These are phyloP conservation scores for Bolboschoenus planiculmis DNA, from an alignment of 176 grass and related monocot genomes.

Conservation along the genomic window DNA sequence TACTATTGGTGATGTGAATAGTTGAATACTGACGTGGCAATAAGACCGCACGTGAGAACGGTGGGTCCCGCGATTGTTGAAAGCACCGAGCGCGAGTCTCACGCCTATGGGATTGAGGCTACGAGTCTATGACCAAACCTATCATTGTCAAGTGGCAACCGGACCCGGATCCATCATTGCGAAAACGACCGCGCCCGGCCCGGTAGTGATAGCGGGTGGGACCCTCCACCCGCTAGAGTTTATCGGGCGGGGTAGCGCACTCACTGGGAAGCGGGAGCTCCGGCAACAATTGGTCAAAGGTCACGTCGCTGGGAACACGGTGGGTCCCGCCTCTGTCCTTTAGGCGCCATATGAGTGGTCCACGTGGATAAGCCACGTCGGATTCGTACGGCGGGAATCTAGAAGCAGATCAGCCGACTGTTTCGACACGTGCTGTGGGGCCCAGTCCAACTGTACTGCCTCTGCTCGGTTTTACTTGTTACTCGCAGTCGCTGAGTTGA, in stretches of 20 bases:
- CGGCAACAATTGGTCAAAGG: conserved; percentile 24
- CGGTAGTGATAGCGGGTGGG: conserved; percentile 14
- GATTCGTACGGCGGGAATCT: conserved; percentile 29
- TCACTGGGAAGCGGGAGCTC: neutral
- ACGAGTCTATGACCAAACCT: neutral
- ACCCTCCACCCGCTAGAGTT: neutral
- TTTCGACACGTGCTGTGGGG: conserved; percentile 40
- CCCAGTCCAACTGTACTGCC: neutral
- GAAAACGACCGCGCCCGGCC: conserved; percentile 20
- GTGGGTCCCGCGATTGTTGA: neutral
- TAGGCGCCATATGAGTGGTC: neutral
- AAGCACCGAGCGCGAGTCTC: neutral
- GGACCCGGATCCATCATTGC: conserved; percentile 22
- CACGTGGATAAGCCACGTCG: conserved; percentile 16
- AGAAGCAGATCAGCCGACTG: conserved; percentile 17
- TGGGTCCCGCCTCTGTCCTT: neutral
- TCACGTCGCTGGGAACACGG: conserved; percentile 16
- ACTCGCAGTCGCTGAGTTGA: neutral
- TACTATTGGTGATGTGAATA: neutral
- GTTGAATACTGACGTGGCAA: conserved; percentile 1
- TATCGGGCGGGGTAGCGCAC: too few species aligned
- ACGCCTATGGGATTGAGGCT: neutral
- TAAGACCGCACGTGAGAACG: conserved; percentile 34
- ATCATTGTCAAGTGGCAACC: neutral
- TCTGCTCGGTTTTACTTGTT: conserved; percentile 9